Evolutionary conservation across 202 grass and related monocot genomes (phyloP), one percentile per base, ranked within the genome.

Genomic region (Zoysia matrella): DNA sequence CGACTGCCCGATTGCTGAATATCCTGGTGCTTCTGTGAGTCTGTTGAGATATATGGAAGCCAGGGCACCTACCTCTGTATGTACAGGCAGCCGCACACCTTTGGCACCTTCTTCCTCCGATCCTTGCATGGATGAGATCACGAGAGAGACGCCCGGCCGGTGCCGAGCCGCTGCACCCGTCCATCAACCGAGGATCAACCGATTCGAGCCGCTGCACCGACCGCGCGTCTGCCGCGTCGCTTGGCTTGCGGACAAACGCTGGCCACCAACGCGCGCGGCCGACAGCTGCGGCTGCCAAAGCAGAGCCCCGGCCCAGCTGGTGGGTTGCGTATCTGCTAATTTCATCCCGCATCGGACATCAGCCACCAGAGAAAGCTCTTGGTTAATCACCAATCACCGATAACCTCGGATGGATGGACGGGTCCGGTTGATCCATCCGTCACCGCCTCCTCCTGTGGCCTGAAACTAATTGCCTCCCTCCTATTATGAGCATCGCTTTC

Each of bases 171-270:
- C 30, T 36, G 30, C 30, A 36, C 30, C 30, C 30, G 30, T 36
- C 30, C 71, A 15, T 55, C 52, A 53, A 45, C 22, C 30, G 30
- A 36, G 30, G 30, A 36, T 36, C 30, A 36, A 36, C 30, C 30
- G 30, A 36, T 36, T 36, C 30, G 30, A 36, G 30, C 30, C 30
- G 30, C 30, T 36, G 30, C 30, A 36, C 30, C 30, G 70, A 54
- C 70, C 36, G 48, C 18, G 48, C 30, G 39, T 30, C 77, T 69
- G 69, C 77, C 40, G 60, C 60, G 6, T 63, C 22, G 5, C 77
- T 86, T 86, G 49, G 77, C 84, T 81, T 80, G 45, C 62, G 52
- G 76, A 75, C 76, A 75, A 77, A 60, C 76, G 22, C 83, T 86
- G 45, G 16, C 51, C 69, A 67, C 61, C 69, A 55, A n/a, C 47